Evolutionary conservation across 2,329 filamentous ascomycete species (phyloP).

Genomic region (Parascedosporium putredinis): DNA sequence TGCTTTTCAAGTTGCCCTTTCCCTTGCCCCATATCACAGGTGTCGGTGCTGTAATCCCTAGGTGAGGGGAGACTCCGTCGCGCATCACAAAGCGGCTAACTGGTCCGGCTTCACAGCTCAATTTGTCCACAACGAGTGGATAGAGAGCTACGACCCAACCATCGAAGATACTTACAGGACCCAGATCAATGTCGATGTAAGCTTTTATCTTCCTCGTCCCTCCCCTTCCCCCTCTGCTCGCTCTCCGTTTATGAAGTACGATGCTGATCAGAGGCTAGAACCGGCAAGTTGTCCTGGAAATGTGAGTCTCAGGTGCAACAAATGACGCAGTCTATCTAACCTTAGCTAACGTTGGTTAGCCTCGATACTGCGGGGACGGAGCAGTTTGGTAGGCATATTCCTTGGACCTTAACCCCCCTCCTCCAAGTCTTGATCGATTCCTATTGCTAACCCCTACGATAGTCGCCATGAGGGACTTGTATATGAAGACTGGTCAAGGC

Average conservation of each 20-base stretch:
- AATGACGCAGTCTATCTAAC: neutral
- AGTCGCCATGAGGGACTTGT: constrained; percentile 65
- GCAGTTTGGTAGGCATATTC: constrained; percentile 64
- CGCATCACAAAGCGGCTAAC: constrained; percentile 18
- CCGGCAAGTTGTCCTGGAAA: constrained; percentile 80
- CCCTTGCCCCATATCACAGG: constrained; percentile 10
- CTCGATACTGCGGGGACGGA: constrained; percentile 87
- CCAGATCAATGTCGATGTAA: constrained; percentile 72
- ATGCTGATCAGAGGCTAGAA: too few relatives aligned
- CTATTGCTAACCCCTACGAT: too few relatives aligned
- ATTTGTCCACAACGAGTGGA: constrained; percentile 91
- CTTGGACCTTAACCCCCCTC: constrained; percentile 6
- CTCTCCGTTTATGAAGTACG: too few relatives aligned
- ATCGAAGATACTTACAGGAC: constrained; percentile 71
- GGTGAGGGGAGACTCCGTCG: too few relatives aligned
- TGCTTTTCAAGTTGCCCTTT: too few relatives aligned
- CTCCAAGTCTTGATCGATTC: constrained; percentile 16
- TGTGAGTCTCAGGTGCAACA: constrained; percentile 38
- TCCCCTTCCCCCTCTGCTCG: constrained; percentile 8
- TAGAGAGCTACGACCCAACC: constrained; percentile 74
- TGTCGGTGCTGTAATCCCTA: too few relatives aligned
- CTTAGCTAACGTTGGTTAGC: constrained; percentile 29
- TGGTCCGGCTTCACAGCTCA: constrained; percentile 47
- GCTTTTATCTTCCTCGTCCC: constrained; percentile 28
- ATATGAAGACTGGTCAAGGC: constrained; percentile 89